Evolutionary conservation across 306 rosid genomes (phyloP).

Genomic region (Pyrus communis): DNA sequence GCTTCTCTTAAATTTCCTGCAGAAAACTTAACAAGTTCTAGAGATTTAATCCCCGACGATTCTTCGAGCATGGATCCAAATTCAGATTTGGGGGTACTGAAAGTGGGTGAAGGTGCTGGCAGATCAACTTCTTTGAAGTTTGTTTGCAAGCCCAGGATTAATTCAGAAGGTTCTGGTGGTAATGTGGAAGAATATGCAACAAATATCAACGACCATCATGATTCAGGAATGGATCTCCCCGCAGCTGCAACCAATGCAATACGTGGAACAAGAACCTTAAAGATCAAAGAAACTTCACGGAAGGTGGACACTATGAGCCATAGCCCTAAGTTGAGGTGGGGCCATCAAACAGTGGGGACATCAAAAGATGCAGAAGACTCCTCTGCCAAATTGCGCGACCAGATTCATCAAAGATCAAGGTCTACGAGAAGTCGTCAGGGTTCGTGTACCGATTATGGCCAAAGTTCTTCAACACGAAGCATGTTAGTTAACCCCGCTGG

Average conservation of each 20-base stretch:
- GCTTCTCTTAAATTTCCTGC: conserved; percentile 36
- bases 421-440: conserved; percentile 32
- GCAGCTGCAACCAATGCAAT: conserved; percentile 31
- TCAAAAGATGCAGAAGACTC: conserved; percentile 34
- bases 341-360: conserved; percentile 29
- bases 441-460: conserved; percentile 21
- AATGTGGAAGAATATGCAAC: conserved; percentile 31
- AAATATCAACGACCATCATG: conserved; percentile 13
- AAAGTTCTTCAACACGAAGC: conserved; percentile 27
- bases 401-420: conserved; percentile 42
- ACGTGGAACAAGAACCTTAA: conserved; percentile 45
- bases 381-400: conserved; percentile 27
- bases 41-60: conserved; percentile 26
- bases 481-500: conserved; percentile 30
- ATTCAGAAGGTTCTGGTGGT: conserved; percentile 35
- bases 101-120: conserved; percentile 28
- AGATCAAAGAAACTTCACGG: conserved; percentile 39
- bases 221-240: conserved; percentile 23
- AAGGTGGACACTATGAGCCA: conserved; percentile 27
- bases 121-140: conserved; percentile 31
- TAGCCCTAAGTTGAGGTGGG: conserved; percentile 31
- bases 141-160: conserved; percentile 21
- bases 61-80: conserved; percentile 25
- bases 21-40: conserved; percentile 25
- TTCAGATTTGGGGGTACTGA: conserved; percentile 20